A percentile compares a stretch with the other conserved stretches of the same genome.
These are phyloP conservation scores for Coelastrella sp. DNA, from an alignment of 139 green algal genomes.

Conservation along the genomic window DNA sequence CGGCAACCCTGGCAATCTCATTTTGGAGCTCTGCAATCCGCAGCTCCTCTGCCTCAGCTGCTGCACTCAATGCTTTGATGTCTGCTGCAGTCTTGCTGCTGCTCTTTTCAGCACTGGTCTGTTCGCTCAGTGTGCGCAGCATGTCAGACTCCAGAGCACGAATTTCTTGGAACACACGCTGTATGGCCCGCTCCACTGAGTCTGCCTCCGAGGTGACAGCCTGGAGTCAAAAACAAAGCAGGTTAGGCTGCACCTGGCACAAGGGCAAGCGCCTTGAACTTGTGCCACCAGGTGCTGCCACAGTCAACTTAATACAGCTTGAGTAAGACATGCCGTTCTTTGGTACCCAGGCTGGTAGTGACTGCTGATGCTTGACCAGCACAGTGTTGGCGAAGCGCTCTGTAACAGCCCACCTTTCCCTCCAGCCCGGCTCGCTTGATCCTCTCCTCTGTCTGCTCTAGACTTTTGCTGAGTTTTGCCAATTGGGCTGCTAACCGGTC, in stretches of 20 bases:
- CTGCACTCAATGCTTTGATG: slow-evolving; percentile 53
- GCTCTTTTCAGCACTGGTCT: slow-evolving; percentile 86
- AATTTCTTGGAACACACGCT: slow-evolving; percentile 45
- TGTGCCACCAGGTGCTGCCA: neutral
- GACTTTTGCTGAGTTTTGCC: slow-evolving; percentile 62
- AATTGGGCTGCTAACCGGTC: slow-evolving; percentile 67
- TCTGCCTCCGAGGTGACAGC: slow-evolving; percentile 45
- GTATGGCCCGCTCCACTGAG: slow-evolving; percentile 56
- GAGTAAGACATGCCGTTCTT: too few species aligned
- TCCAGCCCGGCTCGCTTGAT: slow-evolving; percentile 53
- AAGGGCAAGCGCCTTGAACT: neutral
- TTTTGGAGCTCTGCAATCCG: slow-evolving; percentile 75
- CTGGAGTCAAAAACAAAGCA: slow-evolving; percentile 20
- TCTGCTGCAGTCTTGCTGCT: slow-evolving; percentile 73
- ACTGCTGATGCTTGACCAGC: too few species aligned
- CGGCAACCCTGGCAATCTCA: slow-evolving; percentile 84
- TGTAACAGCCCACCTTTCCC: slow-evolving; percentile 52
- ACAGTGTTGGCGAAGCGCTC: neutral
- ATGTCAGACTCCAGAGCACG: slow-evolving; percentile 69
- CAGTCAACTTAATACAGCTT: neutral
- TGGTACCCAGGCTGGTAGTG: too few species aligned
- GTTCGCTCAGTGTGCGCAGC: slow-evolving; percentile 77
- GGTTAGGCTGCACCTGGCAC: neutral
- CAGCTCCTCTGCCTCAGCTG: slow-evolving; percentile 37
- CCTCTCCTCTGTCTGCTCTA: slow-evolving; percentile 78